phyloP scores from a whole-genome alignment of 2,329 filamentous ascomycete species.

The Alternaria brassicae region DNA sequence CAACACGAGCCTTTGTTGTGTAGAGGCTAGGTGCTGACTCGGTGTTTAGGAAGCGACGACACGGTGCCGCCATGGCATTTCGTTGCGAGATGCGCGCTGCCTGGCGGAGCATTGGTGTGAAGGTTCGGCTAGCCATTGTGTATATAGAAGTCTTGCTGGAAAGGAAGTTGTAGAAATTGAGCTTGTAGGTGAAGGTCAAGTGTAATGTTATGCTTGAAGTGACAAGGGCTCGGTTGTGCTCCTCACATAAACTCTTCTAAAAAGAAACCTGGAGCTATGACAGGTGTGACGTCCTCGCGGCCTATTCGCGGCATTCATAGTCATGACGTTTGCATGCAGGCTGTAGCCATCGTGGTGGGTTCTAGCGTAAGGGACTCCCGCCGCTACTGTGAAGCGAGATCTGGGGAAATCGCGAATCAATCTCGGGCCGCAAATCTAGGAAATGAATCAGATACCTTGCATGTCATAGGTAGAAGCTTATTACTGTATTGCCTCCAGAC shows the following conservation, averaged over 20 bases:
- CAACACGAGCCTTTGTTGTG: slow-evolving; percentile 48
- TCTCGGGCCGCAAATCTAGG: not conserved
- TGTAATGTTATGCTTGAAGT: not conserved
- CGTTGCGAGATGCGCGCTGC: slow-evolving; percentile 17
- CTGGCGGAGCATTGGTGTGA: slow-evolving; percentile 23
- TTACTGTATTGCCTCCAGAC: not conserved
- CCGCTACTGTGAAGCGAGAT: slow-evolving; percentile 18
- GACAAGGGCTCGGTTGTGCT: not conserved
- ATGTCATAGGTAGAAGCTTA: not conserved
- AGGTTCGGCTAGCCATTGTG: slow-evolving; percentile 24
- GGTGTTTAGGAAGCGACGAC: slow-evolving; percentile 49
- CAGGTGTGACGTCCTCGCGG: slow-evolving; percentile 4
- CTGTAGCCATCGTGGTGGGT: not conserved
- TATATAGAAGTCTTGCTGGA: not conserved
- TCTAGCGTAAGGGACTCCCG: slow-evolving; percentile 21
- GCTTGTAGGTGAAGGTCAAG: not conserved
- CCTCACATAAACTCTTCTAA: not conserved
- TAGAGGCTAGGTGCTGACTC: slow-evolving; percentile 52
- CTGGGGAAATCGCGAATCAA: slow-evolving; percentile 1
- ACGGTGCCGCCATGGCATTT: not conserved
- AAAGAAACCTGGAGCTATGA: slow-evolving; percentile 5
- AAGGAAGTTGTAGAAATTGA: not conserved
- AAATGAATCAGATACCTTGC: not conserved
- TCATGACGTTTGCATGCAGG: slow-evolving; percentile 18
- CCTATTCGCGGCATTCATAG: not conserved